A percentile compares a stretch with the other conserved stretches of the same genome.
phyloP scores from a whole-genome alignment of 208 protist genomes.

The Herpetomonas tarakana region DNA sequence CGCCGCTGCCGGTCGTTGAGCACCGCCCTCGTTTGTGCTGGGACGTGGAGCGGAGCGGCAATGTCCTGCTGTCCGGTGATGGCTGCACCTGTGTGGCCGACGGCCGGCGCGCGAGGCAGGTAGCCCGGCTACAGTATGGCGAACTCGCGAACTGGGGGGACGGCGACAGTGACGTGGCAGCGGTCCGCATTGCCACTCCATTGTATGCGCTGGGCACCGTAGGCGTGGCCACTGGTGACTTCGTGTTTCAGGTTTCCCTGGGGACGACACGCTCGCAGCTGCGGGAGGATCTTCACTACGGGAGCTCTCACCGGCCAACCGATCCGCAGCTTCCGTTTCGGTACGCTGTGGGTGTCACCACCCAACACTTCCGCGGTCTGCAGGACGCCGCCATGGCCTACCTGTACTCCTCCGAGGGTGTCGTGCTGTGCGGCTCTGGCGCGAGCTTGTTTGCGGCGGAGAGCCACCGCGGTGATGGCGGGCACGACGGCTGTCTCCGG shows the following conservation, averaged over 20 bases:
- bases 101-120: slow-evolving; percentile 24
- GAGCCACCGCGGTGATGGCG: too few species aligned
- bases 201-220: slow-evolving; percentile 49
- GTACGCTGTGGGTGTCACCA: slow-evolving; percentile 39
- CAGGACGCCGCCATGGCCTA: slow-evolving; percentile 20
- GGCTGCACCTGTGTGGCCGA: slow-evolving; percentile 47
- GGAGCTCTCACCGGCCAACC: slow-evolving; percentile 22
- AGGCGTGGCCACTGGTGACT: slow-evolving; percentile 26
- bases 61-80: slow-evolving; percentile 50
- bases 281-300: too few species aligned
- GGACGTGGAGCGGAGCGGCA: slow-evolving; percentile 52
- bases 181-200: slow-evolving; percentile 27
- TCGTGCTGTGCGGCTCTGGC: slow-evolving; percentile 17
- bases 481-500: too few species aligned
- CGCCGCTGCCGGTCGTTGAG: too few species aligned
- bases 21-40: slow-evolving; percentile 24
- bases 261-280: too few species aligned
- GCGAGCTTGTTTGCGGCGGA: background rate
- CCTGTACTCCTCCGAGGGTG: slow-evolving; percentile 51
- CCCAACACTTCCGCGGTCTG: slow-evolving; percentile 24
- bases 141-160: too few species aligned
- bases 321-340: slow-evolving; percentile 9
- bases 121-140: slow-evolving; percentile 28
- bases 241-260: slow-evolving; percentile 22
- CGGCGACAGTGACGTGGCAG: too few species aligned